These are phyloP conservation scores for Osmanthus fragrans DNA, from an alignment of 257 asterid species.

Conservation along the genomic window DNA sequence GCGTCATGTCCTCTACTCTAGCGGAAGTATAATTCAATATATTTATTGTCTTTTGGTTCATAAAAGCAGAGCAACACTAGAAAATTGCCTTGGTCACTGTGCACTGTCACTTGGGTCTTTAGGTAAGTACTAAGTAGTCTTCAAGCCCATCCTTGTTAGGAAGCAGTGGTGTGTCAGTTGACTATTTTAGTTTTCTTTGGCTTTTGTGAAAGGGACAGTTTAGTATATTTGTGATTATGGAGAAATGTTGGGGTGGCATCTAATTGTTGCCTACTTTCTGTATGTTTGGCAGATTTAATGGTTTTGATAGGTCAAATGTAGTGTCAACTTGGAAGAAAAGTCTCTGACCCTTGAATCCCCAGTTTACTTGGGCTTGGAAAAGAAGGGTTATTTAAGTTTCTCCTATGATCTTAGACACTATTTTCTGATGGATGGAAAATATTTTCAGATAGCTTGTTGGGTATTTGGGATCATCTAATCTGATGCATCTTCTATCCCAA, in stretches of 20 bases:
- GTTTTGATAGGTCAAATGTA: neutral
- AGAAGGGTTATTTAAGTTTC: neutral
- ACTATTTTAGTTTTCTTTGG: neutral
- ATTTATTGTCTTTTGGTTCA: neutral
- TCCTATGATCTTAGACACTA: neutral
- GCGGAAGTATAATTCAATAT: neutral
- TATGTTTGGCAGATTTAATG: slow-evolving; percentile 5
- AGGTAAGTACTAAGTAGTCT: slow-evolving; percentile 4
- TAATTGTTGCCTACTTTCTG: neutral
- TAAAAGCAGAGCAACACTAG: neutral
- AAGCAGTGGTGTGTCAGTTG: slow-evolving; percentile 4
- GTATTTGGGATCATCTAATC: neutral
- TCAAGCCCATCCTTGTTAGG: slow-evolving; percentile 1
- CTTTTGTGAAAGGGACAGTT: neutral
- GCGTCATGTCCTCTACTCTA: neutral
- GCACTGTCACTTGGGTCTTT: slow-evolving; percentile 1
- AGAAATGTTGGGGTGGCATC: neutral
- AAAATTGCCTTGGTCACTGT: neutral
- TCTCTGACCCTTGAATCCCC: neutral
- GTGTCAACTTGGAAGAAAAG: neutral
- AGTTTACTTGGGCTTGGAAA: neutral
- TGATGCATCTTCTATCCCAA: neutral
- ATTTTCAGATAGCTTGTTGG: neutral
- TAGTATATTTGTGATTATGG: neutral
- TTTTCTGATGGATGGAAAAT: neutral